Conservation (phyloP, 306 rosid species). For the Neltuma alba region DNA sequence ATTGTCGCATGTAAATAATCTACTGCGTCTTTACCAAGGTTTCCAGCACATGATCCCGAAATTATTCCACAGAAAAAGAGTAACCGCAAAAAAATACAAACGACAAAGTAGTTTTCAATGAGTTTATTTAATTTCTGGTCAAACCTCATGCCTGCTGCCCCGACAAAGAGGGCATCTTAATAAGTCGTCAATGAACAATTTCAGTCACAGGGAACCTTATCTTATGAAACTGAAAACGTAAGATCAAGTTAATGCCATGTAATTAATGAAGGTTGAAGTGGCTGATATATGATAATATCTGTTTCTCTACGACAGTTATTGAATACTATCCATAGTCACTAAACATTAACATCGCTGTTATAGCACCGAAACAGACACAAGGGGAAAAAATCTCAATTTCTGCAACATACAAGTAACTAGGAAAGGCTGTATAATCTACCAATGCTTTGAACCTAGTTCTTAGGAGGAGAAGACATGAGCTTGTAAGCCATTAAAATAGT, state of each 20-base stretch:
- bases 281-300: neutral
- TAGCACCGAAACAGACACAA: neutral
- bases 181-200: neutral
- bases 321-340: neutral
- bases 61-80: neutral
- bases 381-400: neutral
- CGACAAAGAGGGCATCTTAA: neutral
- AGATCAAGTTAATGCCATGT: neutral
- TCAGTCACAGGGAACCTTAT: neutral
- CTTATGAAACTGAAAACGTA: neutral
- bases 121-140: neutral
- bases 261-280: neutral
- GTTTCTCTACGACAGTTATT: neutral
- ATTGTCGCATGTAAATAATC: neutral
- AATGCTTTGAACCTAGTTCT: neutral
- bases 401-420: neutral
- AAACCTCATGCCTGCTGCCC: neutral
- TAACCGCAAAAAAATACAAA: neutral
- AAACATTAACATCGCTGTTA: neutral
- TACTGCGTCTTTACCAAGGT: neutral
- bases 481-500: constrained; percentile 45
- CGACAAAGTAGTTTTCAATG: neutral
- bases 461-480: constrained; percentile 33
- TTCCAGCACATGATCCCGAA: neutral
- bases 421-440: neutral